phyloP scores from a whole-genome alignment of 805 yeast species.

The Candida sanyiensis region DNA sequence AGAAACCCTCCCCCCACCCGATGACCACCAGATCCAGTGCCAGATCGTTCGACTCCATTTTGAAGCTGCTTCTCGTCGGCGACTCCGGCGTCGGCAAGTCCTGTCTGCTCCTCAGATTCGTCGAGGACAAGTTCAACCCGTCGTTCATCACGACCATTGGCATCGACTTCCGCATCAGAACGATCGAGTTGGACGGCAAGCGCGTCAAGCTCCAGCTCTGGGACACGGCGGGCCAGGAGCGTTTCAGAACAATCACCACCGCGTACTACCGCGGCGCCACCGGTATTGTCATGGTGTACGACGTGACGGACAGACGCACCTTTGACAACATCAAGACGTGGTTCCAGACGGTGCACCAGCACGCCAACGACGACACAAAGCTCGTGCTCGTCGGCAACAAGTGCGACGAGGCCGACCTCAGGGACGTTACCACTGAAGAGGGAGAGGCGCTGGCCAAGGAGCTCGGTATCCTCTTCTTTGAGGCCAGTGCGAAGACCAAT shows the following conservation, averaged over 20 bases:
- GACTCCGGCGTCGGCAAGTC: conserved; percentile 91
- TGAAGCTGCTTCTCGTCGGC: conserved; percentile 89
- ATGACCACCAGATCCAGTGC: conserved; percentile 54
- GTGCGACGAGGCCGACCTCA: conserved; percentile 81
- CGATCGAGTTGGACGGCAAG: conserved; percentile 89
- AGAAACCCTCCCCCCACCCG: no score
- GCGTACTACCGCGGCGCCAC: conserved; percentile 87
- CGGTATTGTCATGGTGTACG: conserved; percentile 81
- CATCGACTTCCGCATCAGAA: conserved; percentile 95
- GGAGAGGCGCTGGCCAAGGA: conserved; percentile 86
- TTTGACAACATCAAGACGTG: conserved; percentile 91
- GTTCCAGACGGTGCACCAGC: conserved; percentile 94
- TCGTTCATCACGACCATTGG: conserved; percentile 97
- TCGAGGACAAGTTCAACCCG: conserved; percentile 95
- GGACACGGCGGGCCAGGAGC: conserved; percentile 98
- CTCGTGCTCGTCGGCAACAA: conserved; percentile 93
- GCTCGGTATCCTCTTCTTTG: conserved; percentile 85
- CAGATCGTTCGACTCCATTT: conserved; percentile 82
- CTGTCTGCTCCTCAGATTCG: conserved; percentile 85
- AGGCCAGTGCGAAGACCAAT: conserved; percentile 93
- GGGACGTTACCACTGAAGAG: conserved; percentile 85
- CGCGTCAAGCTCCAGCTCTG: conserved; percentile 91
- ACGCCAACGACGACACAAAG: conserved; percentile 94
- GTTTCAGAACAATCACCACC: conserved; percentile 92
- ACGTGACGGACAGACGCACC: conserved; percentile 83